A percentile compares a stretch with the other conserved stretches of the same genome.
Evolutionary conservation across 2,329 filamentous ascomycete genomes (phyloP).

Genomic region (Ascochyta lentis): DNA sequence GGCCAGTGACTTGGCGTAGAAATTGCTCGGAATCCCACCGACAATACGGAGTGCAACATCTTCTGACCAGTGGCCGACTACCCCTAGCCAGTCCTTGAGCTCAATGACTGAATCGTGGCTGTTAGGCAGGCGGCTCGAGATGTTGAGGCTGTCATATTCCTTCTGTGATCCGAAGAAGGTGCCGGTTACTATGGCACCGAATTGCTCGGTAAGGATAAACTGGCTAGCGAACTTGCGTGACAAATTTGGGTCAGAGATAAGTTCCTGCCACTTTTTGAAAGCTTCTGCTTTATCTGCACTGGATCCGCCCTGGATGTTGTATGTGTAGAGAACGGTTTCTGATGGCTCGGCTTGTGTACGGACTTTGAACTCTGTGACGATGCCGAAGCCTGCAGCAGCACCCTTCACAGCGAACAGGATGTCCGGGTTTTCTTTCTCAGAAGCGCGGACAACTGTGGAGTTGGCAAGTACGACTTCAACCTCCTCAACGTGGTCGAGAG

Average conservation of each 20-base stretch:
- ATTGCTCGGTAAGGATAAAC: constrained; percentile 39
- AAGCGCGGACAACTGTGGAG: constrained; percentile 49
- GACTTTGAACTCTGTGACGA: constrained; percentile 51
- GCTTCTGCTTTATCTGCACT: constrained; percentile 33
- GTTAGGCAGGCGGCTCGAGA: constrained; percentile 35
- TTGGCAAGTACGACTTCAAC: constrained; percentile 50
- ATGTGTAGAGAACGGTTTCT: constrained; percentile 43
- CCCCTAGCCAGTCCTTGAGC: constrained; percentile 43
- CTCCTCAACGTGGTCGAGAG: constrained; percentile 46
- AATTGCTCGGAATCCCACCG: constrained; percentile 40
- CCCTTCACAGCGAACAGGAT: constrained; percentile 54
- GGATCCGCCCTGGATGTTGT: constrained; percentile 38
- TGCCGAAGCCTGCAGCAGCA: constrained; percentile 52
- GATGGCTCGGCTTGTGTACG: constrained; percentile 45
- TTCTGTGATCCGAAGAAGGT: constrained; percentile 43
- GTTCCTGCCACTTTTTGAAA: constrained; percentile 46
- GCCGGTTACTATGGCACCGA: constrained; percentile 41
- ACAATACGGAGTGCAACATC: constrained; percentile 39
- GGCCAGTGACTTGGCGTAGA: constrained; percentile 46
- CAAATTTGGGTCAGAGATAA: constrained; percentile 41
- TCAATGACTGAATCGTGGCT: constrained; percentile 31
- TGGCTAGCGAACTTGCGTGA: constrained; percentile 44
- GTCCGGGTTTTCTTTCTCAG: constrained; percentile 45
- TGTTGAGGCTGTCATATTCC: constrained; percentile 46
- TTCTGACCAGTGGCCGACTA: constrained; percentile 43